Evolutionary conservation across 2,329 filamentous ascomycete species (phyloP).

Genomic region (Penicillium sp.): DNA sequence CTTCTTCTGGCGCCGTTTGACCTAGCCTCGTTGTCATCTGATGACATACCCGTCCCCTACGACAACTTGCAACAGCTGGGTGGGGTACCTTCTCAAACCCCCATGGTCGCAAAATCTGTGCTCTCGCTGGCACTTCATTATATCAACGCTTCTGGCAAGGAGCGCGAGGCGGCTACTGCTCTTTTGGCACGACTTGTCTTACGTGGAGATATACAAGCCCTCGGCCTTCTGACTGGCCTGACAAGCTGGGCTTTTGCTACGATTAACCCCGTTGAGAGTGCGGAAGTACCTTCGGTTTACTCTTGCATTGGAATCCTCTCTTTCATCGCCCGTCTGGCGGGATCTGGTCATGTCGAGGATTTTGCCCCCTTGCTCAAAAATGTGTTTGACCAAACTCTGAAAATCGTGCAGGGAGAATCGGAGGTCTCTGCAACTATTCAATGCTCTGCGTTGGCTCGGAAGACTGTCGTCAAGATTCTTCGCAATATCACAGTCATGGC

Average conservation of each 20-base stretch:
- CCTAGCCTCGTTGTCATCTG: constrained; percentile 77
- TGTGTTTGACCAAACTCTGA: constrained; percentile 70
- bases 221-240: constrained; percentile 72
- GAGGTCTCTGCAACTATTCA: constrained; percentile 61
- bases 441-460: constrained; percentile 79
- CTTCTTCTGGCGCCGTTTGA: constrained; percentile 88
- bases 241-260: constrained; percentile 72
- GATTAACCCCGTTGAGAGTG: constrained; percentile 56
- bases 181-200: constrained; percentile 82
- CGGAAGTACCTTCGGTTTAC: constrained; percentile 64
- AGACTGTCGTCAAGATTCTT: constrained; percentile 83
- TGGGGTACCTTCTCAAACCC: constrained; percentile 64
- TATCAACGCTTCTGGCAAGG: constrained; percentile 78
- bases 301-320: constrained; percentile 78
- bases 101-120: constrained; percentile 72
- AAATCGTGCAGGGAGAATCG: constrained; percentile 61
- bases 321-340: constrained; percentile 76
- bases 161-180: constrained; percentile 83
- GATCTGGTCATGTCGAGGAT: constrained; percentile 74
- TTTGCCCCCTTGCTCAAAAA: constrained; percentile 69
- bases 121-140: constrained; percentile 74
- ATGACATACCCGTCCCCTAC: constrained; percentile 44
- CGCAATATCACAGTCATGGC: constrained; percentile 73
- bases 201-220: constrained; percentile 83
- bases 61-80: constrained; percentile 38